These are phyloP conservation scores for Pythium phragmitis DNA, from an alignment of 352 stramenopile species.

Conservation along the genomic window DNA sequence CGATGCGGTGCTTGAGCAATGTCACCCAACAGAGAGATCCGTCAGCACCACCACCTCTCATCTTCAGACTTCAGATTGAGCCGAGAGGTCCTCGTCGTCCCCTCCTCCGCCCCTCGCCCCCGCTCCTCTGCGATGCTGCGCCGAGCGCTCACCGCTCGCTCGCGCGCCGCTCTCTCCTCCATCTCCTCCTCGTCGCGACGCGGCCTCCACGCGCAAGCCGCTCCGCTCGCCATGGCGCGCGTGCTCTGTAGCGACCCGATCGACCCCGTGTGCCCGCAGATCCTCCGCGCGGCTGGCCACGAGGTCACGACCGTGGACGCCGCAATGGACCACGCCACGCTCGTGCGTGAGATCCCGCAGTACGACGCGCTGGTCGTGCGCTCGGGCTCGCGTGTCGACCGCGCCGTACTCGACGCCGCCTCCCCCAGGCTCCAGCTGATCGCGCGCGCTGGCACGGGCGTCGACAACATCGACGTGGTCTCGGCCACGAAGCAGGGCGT, in stretches of 20 bases:
- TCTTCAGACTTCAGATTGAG: background rate
- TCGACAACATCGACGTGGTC: conserved; percentile 94
- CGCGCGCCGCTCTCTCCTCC: conserved; percentile 21
- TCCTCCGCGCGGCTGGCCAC: conserved; percentile 80
- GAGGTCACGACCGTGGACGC: conserved; percentile 62
- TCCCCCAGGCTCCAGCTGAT: conserved; percentile 70
- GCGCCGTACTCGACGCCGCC: conserved; percentile 64
- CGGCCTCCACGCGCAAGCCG: conserved; percentile 37
- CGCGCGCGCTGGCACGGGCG: conserved; percentile 86
- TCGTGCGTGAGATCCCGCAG: conserved; percentile 68
- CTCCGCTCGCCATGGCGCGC: conserved; percentile 58
- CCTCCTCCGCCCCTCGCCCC: background rate
- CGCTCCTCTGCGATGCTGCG: conserved; percentile 43
- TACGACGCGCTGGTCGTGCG: conserved; percentile 91
- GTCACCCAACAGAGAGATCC: background rate
- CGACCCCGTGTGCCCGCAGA: conserved; percentile 73
- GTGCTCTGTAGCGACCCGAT: conserved; percentile 90
- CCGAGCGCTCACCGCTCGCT: conserved; percentile 36
- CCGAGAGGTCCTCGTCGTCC: background rate
- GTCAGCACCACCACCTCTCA: conserved; percentile 11
- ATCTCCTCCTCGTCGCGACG: conserved; percentile 1
- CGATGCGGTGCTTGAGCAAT: conserved; percentile 5
- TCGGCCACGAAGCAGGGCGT: conserved; percentile 90
- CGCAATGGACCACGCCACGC: conserved; percentile 51
- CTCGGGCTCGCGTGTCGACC: conserved; percentile 78